Evolutionary conservation across 2,329 filamentous ascomycete species (phyloP).

Genomic region (Daldinia eschscholtzii): DNA sequence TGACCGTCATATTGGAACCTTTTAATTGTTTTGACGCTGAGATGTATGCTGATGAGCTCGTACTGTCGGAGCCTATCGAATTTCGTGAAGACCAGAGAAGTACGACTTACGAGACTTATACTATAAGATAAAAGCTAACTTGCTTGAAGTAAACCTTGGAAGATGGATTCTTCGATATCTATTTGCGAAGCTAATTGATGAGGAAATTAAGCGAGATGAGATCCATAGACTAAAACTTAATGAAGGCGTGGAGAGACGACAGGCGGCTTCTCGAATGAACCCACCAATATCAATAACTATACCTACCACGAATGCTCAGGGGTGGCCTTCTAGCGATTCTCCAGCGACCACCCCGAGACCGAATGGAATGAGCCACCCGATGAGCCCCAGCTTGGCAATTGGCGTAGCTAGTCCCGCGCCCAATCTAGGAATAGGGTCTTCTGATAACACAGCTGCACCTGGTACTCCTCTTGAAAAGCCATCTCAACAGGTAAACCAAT

Average conservation of each 20-base stretch:
- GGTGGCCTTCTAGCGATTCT: constrained; percentile 59
- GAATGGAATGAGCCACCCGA: constrained; percentile 72
- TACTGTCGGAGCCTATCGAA: constrained; percentile 77
- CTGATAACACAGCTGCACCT: constrained; percentile 61
- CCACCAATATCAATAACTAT: constrained; percentile 71
- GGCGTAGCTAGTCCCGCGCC: constrained; percentile 77
- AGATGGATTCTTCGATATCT: constrained; percentile 96
- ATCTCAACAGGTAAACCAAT: constrained; percentile 68
- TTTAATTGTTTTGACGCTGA: constrained; percentile 98
- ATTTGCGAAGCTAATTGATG: constrained; percentile 88
- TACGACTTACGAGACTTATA: constrained; percentile 59
- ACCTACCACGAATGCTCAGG: constrained; percentile 52
- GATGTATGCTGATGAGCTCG: constrained; percentile 92
- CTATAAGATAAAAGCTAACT: constrained; percentile 33
- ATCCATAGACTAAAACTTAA: constrained; percentile 77
- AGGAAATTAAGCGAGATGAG: constrained; percentile 88
- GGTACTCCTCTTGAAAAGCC: constrained; percentile 66
- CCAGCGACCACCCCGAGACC: constrained; percentile 71
- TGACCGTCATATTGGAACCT: constrained; percentile 91
- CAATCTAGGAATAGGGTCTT: constrained; percentile 60
- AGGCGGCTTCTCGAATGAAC: constrained; percentile 66
- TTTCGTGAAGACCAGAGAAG: constrained; percentile 95
- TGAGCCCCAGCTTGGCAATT: constrained; percentile 83
- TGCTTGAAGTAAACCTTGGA: constrained; percentile 83
- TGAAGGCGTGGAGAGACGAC: constrained; percentile 70